Percentiles rank a stretch among this genome's conserved stretches.
Evolutionary conservation across 345 rosid genomes (phyloP).

Genomic region (Salix dunnii): DNA sequence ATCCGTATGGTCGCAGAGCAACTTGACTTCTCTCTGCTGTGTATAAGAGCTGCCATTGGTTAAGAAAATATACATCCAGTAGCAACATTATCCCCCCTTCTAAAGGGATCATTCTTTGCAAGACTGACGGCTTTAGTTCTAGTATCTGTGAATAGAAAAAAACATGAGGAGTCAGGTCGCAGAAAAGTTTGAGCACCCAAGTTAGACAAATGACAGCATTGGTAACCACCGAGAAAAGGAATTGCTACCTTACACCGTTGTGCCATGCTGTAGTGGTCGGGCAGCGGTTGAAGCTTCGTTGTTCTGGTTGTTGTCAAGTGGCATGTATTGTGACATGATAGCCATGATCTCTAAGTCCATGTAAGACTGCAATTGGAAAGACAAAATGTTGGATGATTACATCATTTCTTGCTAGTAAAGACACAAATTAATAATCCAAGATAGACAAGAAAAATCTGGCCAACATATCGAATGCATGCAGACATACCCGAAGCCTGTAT

Average conservation of each 20-base stretch:
- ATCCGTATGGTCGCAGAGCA: neutral
- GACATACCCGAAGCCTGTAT: conserved; percentile 84
- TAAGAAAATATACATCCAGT: neutral
- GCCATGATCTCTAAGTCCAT: conserved; percentile 98
- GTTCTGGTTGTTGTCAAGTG: conserved; percentile 66
- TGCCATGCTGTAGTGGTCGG: conserved; percentile 15
- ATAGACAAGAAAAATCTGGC: neutral
- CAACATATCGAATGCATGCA: neutral
- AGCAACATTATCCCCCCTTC: neutral
- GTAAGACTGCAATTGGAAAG: conserved; percentile 54
- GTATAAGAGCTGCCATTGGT: neutral
- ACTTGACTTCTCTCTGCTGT: neutral
- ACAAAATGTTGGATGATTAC: neutral
- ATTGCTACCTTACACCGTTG: conserved; percentile 13
- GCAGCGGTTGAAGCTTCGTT: conserved; percentile 39
- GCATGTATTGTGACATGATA: conserved; percentile 97
- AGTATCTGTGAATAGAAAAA: neutral
- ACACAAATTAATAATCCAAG: neutral
- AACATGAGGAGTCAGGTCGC: neutral
- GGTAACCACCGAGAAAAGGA: neutral
- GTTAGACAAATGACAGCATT: neutral
- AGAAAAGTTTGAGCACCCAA: neutral
- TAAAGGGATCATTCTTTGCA: neutral
- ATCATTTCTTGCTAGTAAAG: neutral
- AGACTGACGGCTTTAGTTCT: neutral